These are phyloP conservation scores for Neurospora pannonica DNA, from an alignment of 495 filamentous ascomycete species.

Conservation along the genomic window DNA sequence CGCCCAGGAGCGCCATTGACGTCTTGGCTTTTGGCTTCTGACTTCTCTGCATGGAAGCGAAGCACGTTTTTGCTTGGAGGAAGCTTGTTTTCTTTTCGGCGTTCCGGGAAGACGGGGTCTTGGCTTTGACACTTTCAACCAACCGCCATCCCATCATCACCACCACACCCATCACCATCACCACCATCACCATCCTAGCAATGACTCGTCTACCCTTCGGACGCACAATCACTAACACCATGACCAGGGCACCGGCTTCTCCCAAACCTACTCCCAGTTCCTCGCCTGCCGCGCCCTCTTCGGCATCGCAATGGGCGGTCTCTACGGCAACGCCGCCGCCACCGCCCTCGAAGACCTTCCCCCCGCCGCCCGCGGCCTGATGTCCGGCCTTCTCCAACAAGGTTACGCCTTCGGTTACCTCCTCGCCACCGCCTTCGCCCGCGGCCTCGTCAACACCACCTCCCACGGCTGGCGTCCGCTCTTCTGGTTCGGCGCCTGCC, in stretches of 20 bases:
- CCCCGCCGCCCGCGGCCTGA: slow-evolving; percentile 58
- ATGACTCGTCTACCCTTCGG: no score
- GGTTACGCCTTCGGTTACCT: slow-evolving; percentile 86
- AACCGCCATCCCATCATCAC: not conserved
- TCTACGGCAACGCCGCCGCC: slow-evolving; percentile 81
- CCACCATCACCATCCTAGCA: not conserved
- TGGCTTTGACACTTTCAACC: not conserved
- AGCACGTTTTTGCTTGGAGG: not conserved
- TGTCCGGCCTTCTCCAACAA: slow-evolving; percentile 78
- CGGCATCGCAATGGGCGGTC: slow-evolving; percentile 79
- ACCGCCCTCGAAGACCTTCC: slow-evolving; percentile 83
- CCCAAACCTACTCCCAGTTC: slow-evolving; percentile 67
- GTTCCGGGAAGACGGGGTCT: not conserved
- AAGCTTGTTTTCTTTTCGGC: not conserved
- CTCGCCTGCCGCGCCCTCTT: slow-evolving; percentile 76
- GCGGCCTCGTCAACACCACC: slow-evolving; percentile 63
- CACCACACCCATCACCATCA: not conserved
- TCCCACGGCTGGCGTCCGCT: slow-evolving; percentile 69
- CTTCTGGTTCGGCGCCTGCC: slow-evolving; percentile 78
- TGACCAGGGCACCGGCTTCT: slow-evolving; percentile 62
- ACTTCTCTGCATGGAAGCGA: not conserved
- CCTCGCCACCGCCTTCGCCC: slow-evolving; percentile 66
- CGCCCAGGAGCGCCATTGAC: not conserved
- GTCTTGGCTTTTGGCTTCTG: not conserved
- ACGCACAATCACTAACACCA: slow-evolving; percentile 13